phyloP scores from a whole-genome alignment of 345 rosid genomes.

The Corchorus capsularis region DNA sequence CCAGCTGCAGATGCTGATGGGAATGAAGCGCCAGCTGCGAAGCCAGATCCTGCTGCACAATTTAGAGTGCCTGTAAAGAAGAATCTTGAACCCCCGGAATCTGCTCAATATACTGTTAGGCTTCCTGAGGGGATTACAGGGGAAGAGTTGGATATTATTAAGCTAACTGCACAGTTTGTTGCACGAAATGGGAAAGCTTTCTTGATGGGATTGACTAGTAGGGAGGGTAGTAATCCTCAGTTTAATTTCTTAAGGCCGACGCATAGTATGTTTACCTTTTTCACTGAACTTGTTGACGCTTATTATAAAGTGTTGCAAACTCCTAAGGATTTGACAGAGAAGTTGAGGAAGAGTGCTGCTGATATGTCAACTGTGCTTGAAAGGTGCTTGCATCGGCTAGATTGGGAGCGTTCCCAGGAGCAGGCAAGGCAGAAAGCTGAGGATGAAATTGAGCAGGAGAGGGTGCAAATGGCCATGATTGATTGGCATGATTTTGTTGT shows the following conservation, averaged over 20 bases:
- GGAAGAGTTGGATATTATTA: conserved; percentile 82
- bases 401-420: conserved; percentile 87
- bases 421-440: conserved; percentile 84
- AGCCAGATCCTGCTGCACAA: conserved; percentile 62
- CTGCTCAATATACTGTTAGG: conserved; percentile 73
- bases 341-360: conserved; percentile 51
- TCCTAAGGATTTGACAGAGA: conserved; percentile 65
- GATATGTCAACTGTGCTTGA: conserved; percentile 83
- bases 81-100: conserved; percentile 72
- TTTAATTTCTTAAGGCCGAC: conserved; percentile 87
- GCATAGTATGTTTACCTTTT: conserved; percentile 83
- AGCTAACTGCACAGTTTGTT: conserved; percentile 86
- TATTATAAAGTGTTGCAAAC: conserved; percentile 85
- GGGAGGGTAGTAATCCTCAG: conserved; percentile 75
- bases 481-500: conserved; percentile 95
- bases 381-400: conserved; percentile 78
- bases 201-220: conserved; percentile 64
- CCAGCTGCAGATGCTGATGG: conserved; percentile 35
- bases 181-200: conserved; percentile 81
- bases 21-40: conserved; percentile 34
- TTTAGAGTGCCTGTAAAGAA: conserved; percentile 58
- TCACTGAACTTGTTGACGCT: conserved; percentile 76
- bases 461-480: conserved; percentile 87
- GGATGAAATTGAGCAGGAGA: conserved; percentile 86
- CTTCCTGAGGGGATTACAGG: conserved; percentile 81